Evolutionary conservation across 176 grass and related monocot species (phyloP).

Genomic region (barley (Hordeum vulgare)): DNA sequence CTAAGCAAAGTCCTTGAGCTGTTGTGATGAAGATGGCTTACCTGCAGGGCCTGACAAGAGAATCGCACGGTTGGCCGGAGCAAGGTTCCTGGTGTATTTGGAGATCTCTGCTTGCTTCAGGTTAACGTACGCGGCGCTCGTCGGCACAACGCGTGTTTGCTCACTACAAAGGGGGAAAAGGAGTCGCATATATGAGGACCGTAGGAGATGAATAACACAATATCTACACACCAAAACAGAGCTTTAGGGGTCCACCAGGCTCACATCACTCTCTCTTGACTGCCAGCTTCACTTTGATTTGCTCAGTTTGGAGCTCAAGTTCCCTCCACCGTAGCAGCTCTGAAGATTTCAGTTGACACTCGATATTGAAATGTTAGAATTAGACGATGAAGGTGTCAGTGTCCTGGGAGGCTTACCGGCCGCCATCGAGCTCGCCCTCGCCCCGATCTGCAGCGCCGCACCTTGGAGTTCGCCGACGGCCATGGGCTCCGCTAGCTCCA

Average conservation of each 20-base stretch:
- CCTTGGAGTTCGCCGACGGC: too few species aligned
- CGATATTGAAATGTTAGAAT: not conserved
- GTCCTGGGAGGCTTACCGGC: not conserved
- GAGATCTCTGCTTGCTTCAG: slow-evolving; percentile 91
- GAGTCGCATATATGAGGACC: not conserved
- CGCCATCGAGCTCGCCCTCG: too few species aligned
- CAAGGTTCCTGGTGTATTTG: slow-evolving; percentile 80
- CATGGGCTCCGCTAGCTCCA: too few species aligned
- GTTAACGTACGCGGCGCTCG: slow-evolving; percentile 87
- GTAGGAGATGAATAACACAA: not conserved
- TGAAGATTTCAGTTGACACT: not conserved
- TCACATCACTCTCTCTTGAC: not conserved
- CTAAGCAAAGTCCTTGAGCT: not conserved
- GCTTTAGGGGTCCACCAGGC: not conserved
- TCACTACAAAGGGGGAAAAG: slow-evolving; percentile 41
- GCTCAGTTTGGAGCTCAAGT: too few species aligned
- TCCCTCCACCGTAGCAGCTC: not conserved
- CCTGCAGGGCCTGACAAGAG: slow-evolving; percentile 87
- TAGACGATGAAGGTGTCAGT: not conserved
- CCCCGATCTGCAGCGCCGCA: too few species aligned
- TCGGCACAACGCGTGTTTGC: slow-evolving; percentile 77
- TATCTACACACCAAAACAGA: not conserved
- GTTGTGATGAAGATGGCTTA: slow-evolving; percentile 15
- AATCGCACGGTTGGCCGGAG: slow-evolving; percentile 84
- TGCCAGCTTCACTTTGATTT: not conserved